These are phyloP conservation scores for Sphenostylis stenocarpa DNA, from an alignment of 306 rosid genomes.

Conservation along the genomic window DNA sequence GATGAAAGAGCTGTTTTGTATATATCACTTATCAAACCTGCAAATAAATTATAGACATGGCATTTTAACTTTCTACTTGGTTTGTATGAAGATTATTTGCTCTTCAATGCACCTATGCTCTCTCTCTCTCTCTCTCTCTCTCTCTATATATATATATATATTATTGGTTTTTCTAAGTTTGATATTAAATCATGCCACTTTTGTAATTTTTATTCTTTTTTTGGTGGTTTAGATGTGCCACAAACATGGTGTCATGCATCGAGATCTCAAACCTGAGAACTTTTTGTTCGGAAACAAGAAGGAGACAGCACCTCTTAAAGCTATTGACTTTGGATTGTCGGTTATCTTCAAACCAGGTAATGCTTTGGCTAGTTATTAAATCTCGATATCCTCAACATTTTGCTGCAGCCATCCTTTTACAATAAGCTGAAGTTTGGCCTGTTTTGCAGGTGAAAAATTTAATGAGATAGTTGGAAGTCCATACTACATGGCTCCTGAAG, in stretches of 20 bases:
- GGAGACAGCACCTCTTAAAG: constrained; percentile 78
- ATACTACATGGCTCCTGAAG: constrained; percentile 99
- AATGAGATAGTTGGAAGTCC: constrained; percentile 96
- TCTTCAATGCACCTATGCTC: not conserved
- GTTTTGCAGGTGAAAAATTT: constrained; percentile 68
- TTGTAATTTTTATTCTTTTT: too few relatives aligned
- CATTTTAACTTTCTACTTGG: not conserved
- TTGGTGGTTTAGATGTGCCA: constrained; percentile 72
- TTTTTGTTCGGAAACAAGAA: constrained; percentile 79
- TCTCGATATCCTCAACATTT: constrained; percentile 13
- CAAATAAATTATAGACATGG: not conserved
- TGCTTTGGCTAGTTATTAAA: constrained; percentile 12
- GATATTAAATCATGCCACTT: constrained; percentile 12
- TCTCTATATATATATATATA: too few relatives aligned
- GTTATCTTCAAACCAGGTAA: constrained; percentile 86
- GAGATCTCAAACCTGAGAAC: constrained; percentile 97
- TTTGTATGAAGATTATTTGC: not conserved
- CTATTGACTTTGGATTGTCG: constrained; percentile 92
- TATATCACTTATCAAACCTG: not conserved
- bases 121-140: not conserved
- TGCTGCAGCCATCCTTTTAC: constrained; percentile 21
- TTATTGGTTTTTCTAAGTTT: not conserved
- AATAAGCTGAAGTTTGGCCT: constrained; percentile 25
- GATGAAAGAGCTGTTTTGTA: not conserved
- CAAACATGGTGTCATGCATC: constrained; percentile 87